Evolutionary conservation across 345 rosid genomes (phyloP).

Genomic region (Reutealis trisperma): DNA sequence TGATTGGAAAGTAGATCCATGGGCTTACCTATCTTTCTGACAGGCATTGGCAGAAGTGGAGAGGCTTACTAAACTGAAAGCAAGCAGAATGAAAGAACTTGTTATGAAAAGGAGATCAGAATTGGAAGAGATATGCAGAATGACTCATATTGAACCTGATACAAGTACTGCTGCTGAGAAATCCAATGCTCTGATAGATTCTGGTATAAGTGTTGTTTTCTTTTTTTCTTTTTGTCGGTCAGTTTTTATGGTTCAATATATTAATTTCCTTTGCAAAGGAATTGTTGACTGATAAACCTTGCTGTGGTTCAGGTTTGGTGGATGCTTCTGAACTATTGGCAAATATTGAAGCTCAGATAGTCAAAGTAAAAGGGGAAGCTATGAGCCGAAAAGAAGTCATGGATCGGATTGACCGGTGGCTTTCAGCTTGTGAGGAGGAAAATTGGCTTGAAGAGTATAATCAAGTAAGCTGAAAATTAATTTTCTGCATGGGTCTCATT

Average conservation of each 20-base stretch:
- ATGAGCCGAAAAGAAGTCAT: slow-evolving; percentile 85
- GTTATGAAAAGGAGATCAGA: slow-evolving; percentile 88
- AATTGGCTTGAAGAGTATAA: slow-evolving; percentile 95
- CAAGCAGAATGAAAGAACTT: slow-evolving; percentile 93
- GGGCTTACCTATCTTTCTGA: slow-evolving; percentile 14
- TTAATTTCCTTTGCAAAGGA: slow-evolving; percentile 3
- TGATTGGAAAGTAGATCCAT: slow-evolving; percentile 11
- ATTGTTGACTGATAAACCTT: background rate
- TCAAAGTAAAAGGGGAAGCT: slow-evolving; percentile 80
- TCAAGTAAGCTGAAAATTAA: slow-evolving; percentile 49
- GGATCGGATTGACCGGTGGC: slow-evolving; percentile 95
- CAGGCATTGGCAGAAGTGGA: slow-evolving; percentile 93
- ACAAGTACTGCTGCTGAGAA: slow-evolving; percentile 88
- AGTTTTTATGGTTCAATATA: background rate
- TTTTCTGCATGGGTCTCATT: background rate
- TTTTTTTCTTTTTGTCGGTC: background rate
- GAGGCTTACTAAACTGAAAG: slow-evolving; percentile 71
- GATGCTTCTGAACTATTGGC: slow-evolving; percentile 89
- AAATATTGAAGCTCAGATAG: slow-evolving; percentile 75
- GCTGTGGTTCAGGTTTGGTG: slow-evolving; percentile 63
- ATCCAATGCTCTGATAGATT: slow-evolving; percentile 87
- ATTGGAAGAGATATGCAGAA: slow-evolving; percentile 70
- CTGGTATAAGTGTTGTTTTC: slow-evolving; percentile 49
- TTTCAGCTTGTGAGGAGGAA: slow-evolving; percentile 90
- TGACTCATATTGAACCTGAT: slow-evolving; percentile 81